Base-by-base conservation (phyloP, 2,329 filamentous ascomycete species). In the Alternaria arborescens region DNA sequence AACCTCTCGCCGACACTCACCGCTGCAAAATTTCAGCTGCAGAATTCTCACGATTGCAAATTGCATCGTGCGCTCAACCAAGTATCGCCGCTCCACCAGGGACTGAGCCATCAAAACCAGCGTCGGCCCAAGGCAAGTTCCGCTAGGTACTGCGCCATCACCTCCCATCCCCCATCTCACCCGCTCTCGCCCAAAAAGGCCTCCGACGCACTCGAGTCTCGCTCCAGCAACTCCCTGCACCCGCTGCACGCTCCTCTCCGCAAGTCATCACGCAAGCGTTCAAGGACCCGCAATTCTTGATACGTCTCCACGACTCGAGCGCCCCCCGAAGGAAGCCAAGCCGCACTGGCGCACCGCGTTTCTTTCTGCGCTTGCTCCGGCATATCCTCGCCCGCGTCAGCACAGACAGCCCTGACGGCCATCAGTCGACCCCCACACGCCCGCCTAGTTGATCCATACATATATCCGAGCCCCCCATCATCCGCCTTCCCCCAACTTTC, bases 401-500 rank as follows among this genome's bases (percentile, higher is more conserved):
- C 69, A 71, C 69, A 69, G 69, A 69, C 71, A 66, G 64, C 68
- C 61, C 66, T 67, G 66, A 60, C 59, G 68, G 63, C 65, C 70
- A 65, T 65, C 61, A 60, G 52, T 66, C 66, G 66, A 72, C 71
- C 72, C 72, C 70, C 69, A 70, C 70, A 70, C 71, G 57, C 60
- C 67, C 63, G 65, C 64, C 72, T 63, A 69, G 65, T 68, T 66
- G 67, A 63, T 69, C 70, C 65, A 67, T 69, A 72, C 72, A 73
- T 77, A 75, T 73, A 74, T 72, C 75, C 72, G 71, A 72, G 72
- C 70, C 68, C 69, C 61, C 70, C 71, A 69, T 67, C 72, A 71
- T 76, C 72, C 72, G 69, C 71, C 75, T 74, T 74, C 73, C 75
- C 75, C 73, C 70, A 71, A 69, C 72, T 74, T 73, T 71, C 63